Conservation (phyloP, 495 filamentous ascomycete species). For the Friedmanniomyces simplex region DNA sequence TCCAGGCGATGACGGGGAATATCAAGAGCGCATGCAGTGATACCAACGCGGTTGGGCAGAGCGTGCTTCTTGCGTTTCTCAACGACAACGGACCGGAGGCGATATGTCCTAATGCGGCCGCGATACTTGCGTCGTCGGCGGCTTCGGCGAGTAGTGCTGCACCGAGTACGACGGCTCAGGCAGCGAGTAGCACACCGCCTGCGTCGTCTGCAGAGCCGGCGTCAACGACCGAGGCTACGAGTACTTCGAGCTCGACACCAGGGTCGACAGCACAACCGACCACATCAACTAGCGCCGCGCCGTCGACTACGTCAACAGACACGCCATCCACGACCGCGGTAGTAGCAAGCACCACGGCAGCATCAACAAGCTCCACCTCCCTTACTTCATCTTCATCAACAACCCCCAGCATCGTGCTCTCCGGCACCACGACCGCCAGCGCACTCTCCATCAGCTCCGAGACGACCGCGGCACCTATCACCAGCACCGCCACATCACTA, state of each 20-base stretch:
- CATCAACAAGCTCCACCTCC: not conserved
- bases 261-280: not conserved
- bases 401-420: not conserved
- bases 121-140: not conserved
- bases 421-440: not conserved
- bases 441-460: not conserved
- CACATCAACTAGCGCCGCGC: not conserved
- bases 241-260: not conserved
- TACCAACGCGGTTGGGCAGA: not conserved
- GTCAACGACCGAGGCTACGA: not conserved
- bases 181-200: not conserved
- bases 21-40: conserved; percentile 24
- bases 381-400: not conserved
- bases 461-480: not conserved
- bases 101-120: conserved; percentile 9
- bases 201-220: not conserved
- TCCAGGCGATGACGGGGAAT: conserved; percentile 20
- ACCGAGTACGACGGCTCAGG: not conserved
- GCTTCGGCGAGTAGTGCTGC: not conserved
- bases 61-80: conserved; percentile 17
- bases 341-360: not conserved
- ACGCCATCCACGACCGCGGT: not conserved
- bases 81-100: conserved; percentile 1
- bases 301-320: not conserved
- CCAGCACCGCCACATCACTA: not conserved